Base-by-base conservation (phyloP, 108 stramenopile genomes). In the Pelagomonas calceolata region DNA sequence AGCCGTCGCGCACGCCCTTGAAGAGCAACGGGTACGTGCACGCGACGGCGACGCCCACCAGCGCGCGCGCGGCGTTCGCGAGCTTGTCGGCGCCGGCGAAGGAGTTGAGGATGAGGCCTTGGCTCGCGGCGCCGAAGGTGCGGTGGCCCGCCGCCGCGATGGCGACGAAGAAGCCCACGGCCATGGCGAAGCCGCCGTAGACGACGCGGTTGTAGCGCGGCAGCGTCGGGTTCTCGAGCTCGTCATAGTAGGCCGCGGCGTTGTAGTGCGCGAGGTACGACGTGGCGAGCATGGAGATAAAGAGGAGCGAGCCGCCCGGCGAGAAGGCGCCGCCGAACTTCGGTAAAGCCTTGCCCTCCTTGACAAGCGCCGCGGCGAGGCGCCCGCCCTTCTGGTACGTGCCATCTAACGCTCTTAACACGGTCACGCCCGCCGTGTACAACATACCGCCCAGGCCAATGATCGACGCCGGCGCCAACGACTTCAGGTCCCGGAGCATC, bases 211-310 rank as follows among this genome's bases (percentile, higher is more conserved):
- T 84, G 73, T 88, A 92, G 34, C 91, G 86, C n/a, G 84, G 72
- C 65, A 92, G 78, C 32, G 91, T 94, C 68, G 86, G 91, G 69
- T 95, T 82, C 82, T 94, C 92, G 60, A 98, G 86, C 80, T 95
- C 95, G 64, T 80, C 84, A 81, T 90, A 93, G 74, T 94, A 95
- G 77, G 91, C 89, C 65, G 95, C 94, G 63, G 96, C 95, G 76
- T 92, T 98, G 85, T 92, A 88, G 75, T 97, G 95, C 21, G 92
- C 90, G 75, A 94, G 91, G 85, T 90, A 98, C 18, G 95, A 93
- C 30, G 93, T 94, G 72, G 82, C 81, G 44, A 97, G 81, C 96
- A 97, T 97, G 73, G 94, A 92, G 0, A 93, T 78, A 63, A 96
- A 83, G 75, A 96, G 90, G 15, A 92, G 79, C 0, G 88, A 75